Conservation (phyloP, 2,329 filamentous ascomycete genomes). For the Didymella keratinophila region DNA sequence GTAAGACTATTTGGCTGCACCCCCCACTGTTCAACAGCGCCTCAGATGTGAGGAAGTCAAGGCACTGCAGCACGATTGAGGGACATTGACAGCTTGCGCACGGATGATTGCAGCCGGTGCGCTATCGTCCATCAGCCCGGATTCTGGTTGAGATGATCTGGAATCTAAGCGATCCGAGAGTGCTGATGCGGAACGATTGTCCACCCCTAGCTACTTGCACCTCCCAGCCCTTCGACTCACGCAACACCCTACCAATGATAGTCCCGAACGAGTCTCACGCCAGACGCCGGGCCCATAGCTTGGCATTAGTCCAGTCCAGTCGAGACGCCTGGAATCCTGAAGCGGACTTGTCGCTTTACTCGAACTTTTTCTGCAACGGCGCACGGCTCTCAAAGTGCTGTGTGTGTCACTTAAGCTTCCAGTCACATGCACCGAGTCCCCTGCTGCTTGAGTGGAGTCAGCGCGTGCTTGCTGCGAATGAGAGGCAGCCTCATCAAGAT, state of each 20-base stretch:
- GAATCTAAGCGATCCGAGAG: not conserved
- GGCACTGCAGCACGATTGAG: not conserved
- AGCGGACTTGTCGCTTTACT: not conserved
- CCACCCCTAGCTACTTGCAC: not conserved
- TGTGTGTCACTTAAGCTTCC: not conserved
- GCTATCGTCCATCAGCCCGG: conserved; percentile 9
- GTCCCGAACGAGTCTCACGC: not conserved
- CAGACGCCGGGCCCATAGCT: not conserved
- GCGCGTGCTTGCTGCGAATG: conserved; percentile 8
- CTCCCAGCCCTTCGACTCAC: not conserved
- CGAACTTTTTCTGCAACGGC: not conserved
- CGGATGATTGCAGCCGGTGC: not conserved
- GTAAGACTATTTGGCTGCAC: not conserved
- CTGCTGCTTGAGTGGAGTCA: conserved; percentile 1
- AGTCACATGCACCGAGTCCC: not conserved
- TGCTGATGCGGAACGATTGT: not conserved
- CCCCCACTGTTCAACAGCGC: conserved; percentile 10
- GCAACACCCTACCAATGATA: not conserved
- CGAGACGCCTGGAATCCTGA: not conserved
- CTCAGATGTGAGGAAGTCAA: not conserved
- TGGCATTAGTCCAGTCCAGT: not conserved
- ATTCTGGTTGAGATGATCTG: conserved; percentile 4
- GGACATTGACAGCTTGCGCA: not conserved
- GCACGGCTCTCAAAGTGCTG: not conserved
- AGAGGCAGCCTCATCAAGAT: not conserved